Evolutionary conservation across 139 green algal species (phyloP).

Genomic region (Pseudopediastrum boryanum): DNA sequence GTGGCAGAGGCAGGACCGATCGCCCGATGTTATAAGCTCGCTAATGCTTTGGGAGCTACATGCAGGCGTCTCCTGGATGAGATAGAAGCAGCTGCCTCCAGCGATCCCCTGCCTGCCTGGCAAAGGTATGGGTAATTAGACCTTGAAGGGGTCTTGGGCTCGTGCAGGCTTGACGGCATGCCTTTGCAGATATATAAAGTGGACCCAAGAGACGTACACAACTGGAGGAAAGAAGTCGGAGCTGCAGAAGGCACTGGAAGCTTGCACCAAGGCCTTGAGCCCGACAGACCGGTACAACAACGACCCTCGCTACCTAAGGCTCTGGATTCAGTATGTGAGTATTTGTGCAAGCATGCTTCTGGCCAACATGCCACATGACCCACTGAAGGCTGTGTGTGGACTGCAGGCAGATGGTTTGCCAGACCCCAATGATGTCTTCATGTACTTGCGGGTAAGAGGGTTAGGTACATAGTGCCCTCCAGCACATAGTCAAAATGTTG

Average conservation of each 20-base stretch:
- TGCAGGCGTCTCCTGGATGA: background rate
- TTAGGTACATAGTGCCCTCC: no score
- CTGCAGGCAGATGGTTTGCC: slow-evolving; percentile 81
- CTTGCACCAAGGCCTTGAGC: slow-evolving; percentile 77
- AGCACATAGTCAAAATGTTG: no score
- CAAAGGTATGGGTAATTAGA: background rate
- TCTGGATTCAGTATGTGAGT: slow-evolving; percentile 96
- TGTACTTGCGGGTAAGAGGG: slow-evolving; percentile 70
- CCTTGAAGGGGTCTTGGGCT: no score
- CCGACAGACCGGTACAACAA: slow-evolving; percentile 64
- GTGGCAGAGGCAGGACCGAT: background rate
- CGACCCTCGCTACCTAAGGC: slow-evolving; percentile 87
- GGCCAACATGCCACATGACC: background rate
- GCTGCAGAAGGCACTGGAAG: slow-evolving; percentile 85
- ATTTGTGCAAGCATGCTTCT: background rate
- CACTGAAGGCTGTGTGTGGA: background rate
- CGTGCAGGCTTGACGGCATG: background rate
- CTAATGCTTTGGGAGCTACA: background rate
- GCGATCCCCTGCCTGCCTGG: slow-evolving; percentile 33
- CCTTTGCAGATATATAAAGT: slow-evolving; percentile 86
- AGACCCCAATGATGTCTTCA: slow-evolving; percentile 90
- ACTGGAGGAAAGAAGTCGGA: slow-evolving; percentile 74
- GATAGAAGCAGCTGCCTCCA: slow-evolving; percentile 13
- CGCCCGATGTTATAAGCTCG: background rate
- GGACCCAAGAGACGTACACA: slow-evolving; percentile 78